Evolutionary conservation across 2,329 filamentous ascomycete species (phyloP).

Genomic region (Aspergillus fumigatus): DNA sequence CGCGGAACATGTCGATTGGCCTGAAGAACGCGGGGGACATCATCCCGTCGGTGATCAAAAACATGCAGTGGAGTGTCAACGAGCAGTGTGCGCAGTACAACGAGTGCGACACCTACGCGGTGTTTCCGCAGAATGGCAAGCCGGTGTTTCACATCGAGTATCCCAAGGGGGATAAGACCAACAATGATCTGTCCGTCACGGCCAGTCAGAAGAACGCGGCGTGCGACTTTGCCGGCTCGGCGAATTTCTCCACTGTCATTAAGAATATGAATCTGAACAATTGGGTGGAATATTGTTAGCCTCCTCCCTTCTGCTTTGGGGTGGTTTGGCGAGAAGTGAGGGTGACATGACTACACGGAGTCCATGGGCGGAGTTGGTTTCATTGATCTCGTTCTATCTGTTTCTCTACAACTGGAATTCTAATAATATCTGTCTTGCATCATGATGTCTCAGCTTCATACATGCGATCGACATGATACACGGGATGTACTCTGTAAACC

Average conservation of each 20-base stretch:
- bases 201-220: constrained; percentile 32
- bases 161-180: constrained; percentile 46
- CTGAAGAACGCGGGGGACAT: constrained; percentile 66
- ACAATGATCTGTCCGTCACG: constrained; percentile 32
- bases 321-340: too few species aligned
- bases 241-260: constrained; percentile 59
- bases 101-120: constrained; percentile 56
- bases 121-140: constrained; percentile 58
- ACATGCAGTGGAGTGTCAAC: constrained; percentile 64
- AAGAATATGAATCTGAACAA: constrained; percentile 62
- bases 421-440: too few species aligned
- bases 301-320: too few species aligned
- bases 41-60: constrained; percentile 46
- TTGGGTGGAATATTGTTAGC: constrained; percentile 56
- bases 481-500: too few species aligned
- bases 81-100: constrained; percentile 61
- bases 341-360: too few species aligned
- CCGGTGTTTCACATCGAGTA: constrained; percentile 74
- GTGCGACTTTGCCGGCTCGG: constrained; percentile 46
- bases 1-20: constrained; percentile 56
- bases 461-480: too few species aligned
- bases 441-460: too few species aligned
- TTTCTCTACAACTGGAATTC: too few species aligned
- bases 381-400: too few species aligned
- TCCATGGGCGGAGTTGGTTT: neutral